Conservation (phyloP, 2,329 filamentous ascomycete genomes). For the Diaporthe citrichinensis region DNA sequence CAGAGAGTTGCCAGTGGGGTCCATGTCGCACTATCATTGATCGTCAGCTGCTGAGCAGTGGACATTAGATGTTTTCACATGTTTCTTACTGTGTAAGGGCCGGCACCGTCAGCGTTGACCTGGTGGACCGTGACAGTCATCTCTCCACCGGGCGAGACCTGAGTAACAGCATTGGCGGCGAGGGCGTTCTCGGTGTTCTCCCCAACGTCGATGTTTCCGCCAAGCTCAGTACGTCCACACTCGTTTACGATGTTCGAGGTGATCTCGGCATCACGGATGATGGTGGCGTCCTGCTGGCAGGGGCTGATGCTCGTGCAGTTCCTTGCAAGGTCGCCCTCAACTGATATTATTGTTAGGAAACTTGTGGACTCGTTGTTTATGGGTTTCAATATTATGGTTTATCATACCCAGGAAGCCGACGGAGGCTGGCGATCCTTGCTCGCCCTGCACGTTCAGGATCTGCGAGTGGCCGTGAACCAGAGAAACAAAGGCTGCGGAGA, state of each 20-base stretch:
- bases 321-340: constrained; percentile 69
- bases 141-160: constrained; percentile 59
- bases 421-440: constrained; percentile 60
- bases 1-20: constrained; percentile 59
- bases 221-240: constrained; percentile 73
- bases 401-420: constrained; percentile 63
- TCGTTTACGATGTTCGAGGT: constrained; percentile 66
- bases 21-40: constrained; percentile 58
- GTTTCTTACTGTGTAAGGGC: constrained; percentile 56
- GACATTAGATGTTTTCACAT: background rate
- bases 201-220: constrained; percentile 71
- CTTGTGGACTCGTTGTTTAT: background rate
- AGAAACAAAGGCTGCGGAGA: constrained; percentile 52
- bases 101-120: constrained; percentile 63
- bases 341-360: constrained; percentile 46
- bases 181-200: constrained; percentile 66
- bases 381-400: background rate
- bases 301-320: constrained; percentile 75
- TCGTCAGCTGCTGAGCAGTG: background rate
- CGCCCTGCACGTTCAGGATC: constrained; percentile 62
- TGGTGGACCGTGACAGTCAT: constrained; percentile 63
- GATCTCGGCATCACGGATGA: constrained; percentile 72
- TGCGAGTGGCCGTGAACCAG: constrained; percentile 60
- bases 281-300: constrained; percentile 75
- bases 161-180: constrained; percentile 59